Evolutionary conservation across 2,329 filamentous ascomycete species (phyloP).

Genomic region (Alternaria hordeiaustralica): DNA sequence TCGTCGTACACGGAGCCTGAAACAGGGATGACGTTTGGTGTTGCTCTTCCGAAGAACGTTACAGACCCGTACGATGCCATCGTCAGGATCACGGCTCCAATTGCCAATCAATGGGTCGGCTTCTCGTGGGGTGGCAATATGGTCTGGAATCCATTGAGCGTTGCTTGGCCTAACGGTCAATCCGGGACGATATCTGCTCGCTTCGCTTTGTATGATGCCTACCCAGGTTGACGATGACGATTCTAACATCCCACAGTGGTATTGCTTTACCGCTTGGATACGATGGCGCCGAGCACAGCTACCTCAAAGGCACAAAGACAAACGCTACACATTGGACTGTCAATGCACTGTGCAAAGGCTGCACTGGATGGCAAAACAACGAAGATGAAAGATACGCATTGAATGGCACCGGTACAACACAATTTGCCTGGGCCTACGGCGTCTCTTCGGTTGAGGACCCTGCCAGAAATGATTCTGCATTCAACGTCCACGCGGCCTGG

Average conservation of each 20-base stretch:
- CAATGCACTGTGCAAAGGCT: conserved; percentile 39
- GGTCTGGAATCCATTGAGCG: conserved; percentile 44
- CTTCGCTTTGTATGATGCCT: conserved; percentile 38
- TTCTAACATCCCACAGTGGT: conserved; percentile 31
- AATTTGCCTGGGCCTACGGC: conserved; percentile 44
- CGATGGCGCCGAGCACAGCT: conserved; percentile 35
- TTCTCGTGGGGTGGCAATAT: conserved; percentile 43
- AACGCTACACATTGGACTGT: conserved; percentile 45
- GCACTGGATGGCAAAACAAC: conserved; percentile 39
- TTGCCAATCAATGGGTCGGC: conserved; percentile 36
- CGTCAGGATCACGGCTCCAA: conserved; percentile 36
- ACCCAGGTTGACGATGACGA: neutral
- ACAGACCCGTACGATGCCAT: conserved; percentile 43
- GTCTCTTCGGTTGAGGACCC: conserved; percentile 34
- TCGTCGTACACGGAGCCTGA: conserved; percentile 38
- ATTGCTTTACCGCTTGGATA: conserved; percentile 36
- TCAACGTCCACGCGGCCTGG: conserved; percentile 39
- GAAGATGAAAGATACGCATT: conserved; percentile 36
- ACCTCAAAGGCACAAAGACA: conserved; percentile 37
- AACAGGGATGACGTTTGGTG: conserved; percentile 38
- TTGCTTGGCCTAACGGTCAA: conserved; percentile 40
- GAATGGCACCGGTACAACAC: conserved; percentile 33
- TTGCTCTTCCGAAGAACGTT: conserved; percentile 38
- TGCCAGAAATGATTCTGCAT: conserved; percentile 39
- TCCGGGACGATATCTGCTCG: conserved; percentile 36